Conservation (phyloP, 2,329 filamentous ascomycete genomes). For the Colletotrichum euphorbiae region DNA sequence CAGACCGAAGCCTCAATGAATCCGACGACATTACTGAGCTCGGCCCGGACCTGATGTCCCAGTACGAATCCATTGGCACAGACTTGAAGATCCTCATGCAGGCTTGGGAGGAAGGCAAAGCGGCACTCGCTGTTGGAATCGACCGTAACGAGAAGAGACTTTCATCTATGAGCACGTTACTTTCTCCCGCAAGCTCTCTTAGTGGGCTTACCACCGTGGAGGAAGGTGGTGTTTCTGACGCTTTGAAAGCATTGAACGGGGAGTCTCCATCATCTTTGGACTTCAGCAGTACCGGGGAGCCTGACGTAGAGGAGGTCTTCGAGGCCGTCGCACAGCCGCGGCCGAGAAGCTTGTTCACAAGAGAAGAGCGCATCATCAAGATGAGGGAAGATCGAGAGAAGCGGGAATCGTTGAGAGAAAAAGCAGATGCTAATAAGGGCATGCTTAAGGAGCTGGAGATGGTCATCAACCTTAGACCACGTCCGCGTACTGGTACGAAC, state of each 20-base stretch:
- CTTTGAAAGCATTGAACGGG: constrained; percentile 78
- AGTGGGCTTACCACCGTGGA: constrained; percentile 75
- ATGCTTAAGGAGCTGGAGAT: constrained; percentile 96
- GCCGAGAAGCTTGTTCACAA: constrained; percentile 76
- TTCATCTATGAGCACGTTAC: constrained; percentile 69
- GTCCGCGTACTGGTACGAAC: constrained; percentile 51
- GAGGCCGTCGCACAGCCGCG: constrained; percentile 85
- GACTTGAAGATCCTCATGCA: constrained; percentile 85
- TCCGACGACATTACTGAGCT: constrained; percentile 80
- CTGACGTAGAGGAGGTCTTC: constrained; percentile 83
- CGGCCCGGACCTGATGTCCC: constrained; percentile 81
- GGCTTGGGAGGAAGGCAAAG: constrained; percentile 89
- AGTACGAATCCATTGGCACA: constrained; percentile 94
- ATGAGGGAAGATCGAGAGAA: constrained; percentile 88
- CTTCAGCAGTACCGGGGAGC: constrained; percentile 66
- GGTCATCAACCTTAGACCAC: constrained; percentile 74
- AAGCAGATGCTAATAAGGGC: constrained; percentile 82
- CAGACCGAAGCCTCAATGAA: constrained; percentile 80
- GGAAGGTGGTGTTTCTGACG: constrained; percentile 55
- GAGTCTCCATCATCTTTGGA: constrained; percentile 67
- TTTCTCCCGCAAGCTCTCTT: constrained; percentile 72
- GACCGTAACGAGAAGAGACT: constrained; percentile 81
- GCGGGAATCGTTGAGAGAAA: constrained; percentile 77
- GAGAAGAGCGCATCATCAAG: constrained; percentile 88
- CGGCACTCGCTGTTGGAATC: constrained; percentile 83